Base-by-base conservation (phyloP, 1,284 basidiomycete species). In the Calocybe gambosa region DNA sequence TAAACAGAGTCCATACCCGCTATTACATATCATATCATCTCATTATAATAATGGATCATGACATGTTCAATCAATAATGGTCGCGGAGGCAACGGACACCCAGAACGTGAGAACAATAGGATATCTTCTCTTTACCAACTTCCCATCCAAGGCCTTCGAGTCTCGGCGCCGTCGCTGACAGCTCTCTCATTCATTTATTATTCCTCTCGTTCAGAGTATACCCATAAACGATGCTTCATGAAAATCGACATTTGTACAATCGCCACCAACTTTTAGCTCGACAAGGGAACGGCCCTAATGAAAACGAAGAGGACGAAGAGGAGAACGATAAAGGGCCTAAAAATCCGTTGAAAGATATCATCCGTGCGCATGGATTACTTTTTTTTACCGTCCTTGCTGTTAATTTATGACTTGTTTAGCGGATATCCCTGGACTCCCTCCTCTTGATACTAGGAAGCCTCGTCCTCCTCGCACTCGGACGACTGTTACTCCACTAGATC, bases 151-250 rank as follows among this genome's bases (percentile, higher is more conserved):
- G n/a, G 31, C 26, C 28, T 15, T 37, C 41, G 36, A 31, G 31
- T 37, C 23, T 26, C 31, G 33, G 29, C 43, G 39, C 29, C 28
- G 15, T 34, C 21, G 12, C 39, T 26, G 43, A 36, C 39, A 31
- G 34, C 33, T 45, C 37, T 19, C 49, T 46, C 54, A 39, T 47
- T 55, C 54, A 40, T 53, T 54, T 47, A 19, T 34, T 3, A 29
- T 23, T 26, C 28, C 52, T 21, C 35, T 55, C 49, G 5, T 51
- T 55, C 25, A 12, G 12, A 28, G 18, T 21, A 4, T 15, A 18
- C 12, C 41, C 23, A 35, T 40, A 37, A 23, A 39, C 18, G 25
- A 54, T 55, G 54, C 34, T 33, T 34, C 51, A 51, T 39, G 48
- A 50, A 49, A 49, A 51, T 29, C 45, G 49, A 42, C 45, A 34